These are phyloP conservation scores for Erodium maritimum DNA, from an alignment of 345 rosid species.

Conservation along the genomic window DNA sequence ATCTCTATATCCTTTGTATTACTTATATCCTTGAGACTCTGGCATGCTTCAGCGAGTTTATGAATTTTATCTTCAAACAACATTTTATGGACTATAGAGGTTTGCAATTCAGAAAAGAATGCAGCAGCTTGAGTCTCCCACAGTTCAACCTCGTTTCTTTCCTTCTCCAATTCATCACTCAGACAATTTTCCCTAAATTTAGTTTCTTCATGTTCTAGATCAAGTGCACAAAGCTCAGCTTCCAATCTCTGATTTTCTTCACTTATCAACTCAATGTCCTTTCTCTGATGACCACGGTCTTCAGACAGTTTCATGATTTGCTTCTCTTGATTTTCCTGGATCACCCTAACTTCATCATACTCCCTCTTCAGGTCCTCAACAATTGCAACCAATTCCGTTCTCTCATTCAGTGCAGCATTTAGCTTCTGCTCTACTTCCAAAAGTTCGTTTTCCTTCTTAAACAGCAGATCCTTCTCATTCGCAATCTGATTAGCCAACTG, in stretches of 20 bases:
- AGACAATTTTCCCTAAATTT: constrained; percentile 39
- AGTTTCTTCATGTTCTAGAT: constrained; percentile 32
- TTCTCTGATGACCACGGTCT: constrained; percentile 35
- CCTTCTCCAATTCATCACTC: constrained; percentile 36
- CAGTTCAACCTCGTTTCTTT: constrained; percentile 28
- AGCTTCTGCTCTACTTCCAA: constrained; percentile 32
- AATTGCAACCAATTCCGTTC: constrained; percentile 23
- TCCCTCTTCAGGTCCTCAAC: constrained; percentile 44
- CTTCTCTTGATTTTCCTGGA: constrained; percentile 35
- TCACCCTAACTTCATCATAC: constrained; percentile 39
- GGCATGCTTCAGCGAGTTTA: constrained; percentile 40
- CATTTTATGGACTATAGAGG: constrained; percentile 36
- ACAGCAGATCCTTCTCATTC: constrained; percentile 26
- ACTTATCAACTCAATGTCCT: constrained; percentile 25
- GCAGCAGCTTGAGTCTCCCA: constrained; percentile 54
- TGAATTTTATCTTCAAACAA: constrained; percentile 43
- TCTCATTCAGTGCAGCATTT: constrained; percentile 24
- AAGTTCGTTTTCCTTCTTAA: constrained; percentile 35
- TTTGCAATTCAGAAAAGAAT: constrained; percentile 43
- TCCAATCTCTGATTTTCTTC: constrained; percentile 40
- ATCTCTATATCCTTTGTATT: constrained; percentile 33
- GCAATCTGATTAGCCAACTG: constrained; percentile 37
- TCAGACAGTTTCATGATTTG: constrained; percentile 39
- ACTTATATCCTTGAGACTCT: constrained; percentile 26
- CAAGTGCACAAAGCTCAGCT: constrained; percentile 29